A percentile compares a stretch with the other conserved stretches of the same genome.
These are phyloP conservation scores for Stereum hirsutum DNA, from an alignment of 1,284 basidiomycete genomes.

Conservation along the genomic window DNA sequence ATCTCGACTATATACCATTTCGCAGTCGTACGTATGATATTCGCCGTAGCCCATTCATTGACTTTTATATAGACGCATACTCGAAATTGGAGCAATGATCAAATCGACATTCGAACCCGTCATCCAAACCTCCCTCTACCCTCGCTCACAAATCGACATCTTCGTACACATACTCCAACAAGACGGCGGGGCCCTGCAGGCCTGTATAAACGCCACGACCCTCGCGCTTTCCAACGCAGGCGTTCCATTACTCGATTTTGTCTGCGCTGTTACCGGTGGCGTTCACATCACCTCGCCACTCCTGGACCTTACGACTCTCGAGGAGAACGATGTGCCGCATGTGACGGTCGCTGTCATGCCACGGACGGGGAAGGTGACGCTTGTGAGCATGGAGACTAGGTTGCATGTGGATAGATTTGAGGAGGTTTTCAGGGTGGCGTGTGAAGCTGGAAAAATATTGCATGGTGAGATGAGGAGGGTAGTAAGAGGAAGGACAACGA, in stretches of 20 bases:
- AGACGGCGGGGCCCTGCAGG: conserved; percentile 89
- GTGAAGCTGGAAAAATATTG: conserved; percentile 71
- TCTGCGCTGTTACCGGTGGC: conserved; percentile 79
- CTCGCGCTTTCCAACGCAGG: conserved; percentile 88
- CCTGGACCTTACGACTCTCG: conserved; percentile 80
- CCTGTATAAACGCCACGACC: conserved; percentile 92
- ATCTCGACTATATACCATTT: no score
- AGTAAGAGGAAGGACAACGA: conserved; percentile 56
- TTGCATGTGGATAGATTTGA: conserved; percentile 89
- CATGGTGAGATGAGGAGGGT: conserved; percentile 80
- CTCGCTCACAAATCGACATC: conserved; percentile 90
- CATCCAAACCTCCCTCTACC: conserved; percentile 85
- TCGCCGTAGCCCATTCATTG: not conserved
- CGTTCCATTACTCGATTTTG: conserved; percentile 85
- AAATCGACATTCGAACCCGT: conserved; percentile 95
- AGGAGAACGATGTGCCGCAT: conserved; percentile 87
- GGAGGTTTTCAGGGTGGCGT: conserved; percentile 76
- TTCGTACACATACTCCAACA: conserved; percentile 89
- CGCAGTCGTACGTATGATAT: no score
- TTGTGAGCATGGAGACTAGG: conserved; percentile 92
- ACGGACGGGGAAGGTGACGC: conserved; percentile 71
- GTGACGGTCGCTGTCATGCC: conserved; percentile 88
- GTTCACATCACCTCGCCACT: conserved; percentile 69
- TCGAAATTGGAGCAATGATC: conserved; percentile 82
- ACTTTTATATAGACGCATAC: conserved; percentile 56